Percentiles rank a stretch among this genome's conserved stretches.
Conservation (phyloP, 2,329 filamentous ascomycete species). For the Talaromyces sp. region DNA sequence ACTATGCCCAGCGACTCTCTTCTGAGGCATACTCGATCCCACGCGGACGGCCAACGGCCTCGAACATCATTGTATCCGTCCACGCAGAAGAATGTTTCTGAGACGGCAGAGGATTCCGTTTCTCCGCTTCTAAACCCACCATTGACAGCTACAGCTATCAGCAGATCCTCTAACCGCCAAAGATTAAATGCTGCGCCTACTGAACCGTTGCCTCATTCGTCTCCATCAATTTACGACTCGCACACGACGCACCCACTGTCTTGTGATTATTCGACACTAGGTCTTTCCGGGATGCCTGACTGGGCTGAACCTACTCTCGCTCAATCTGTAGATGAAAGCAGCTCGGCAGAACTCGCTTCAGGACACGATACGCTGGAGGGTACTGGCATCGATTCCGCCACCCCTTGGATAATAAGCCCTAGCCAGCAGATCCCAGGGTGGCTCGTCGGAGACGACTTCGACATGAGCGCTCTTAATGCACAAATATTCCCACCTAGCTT, state of each 20-base stretch:
- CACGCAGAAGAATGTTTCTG: neutral
- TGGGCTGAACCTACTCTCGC: neutral
- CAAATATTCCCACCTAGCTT: slow-evolving; percentile 6
- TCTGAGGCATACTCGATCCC: slow-evolving; percentile 3
- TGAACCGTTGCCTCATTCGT: neutral
- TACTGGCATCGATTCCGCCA: neutral
- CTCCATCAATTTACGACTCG: neutral
- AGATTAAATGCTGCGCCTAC: neutral
- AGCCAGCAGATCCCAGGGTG: slow-evolving; percentile 13
- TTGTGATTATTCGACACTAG: slow-evolving; percentile 1
- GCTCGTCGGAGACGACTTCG: slow-evolving; percentile 18
- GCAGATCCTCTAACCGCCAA: neutral
- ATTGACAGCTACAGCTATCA: neutral
- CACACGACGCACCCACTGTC: neutral
- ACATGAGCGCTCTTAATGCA: slow-evolving; percentile 16
- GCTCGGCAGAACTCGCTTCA: neutral
- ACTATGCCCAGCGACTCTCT: neutral
- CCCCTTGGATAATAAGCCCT: slow-evolving; percentile 7
- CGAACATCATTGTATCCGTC: neutral
- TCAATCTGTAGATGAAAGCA: neutral
- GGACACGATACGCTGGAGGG: neutral
- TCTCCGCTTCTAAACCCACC: neutral
- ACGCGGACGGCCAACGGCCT: neutral
- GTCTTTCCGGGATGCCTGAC: neutral
- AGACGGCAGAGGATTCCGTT: neutral